Conservation (phyloP, 371 early-diverging fungal species). For the Circinella umbellata region DNA sequence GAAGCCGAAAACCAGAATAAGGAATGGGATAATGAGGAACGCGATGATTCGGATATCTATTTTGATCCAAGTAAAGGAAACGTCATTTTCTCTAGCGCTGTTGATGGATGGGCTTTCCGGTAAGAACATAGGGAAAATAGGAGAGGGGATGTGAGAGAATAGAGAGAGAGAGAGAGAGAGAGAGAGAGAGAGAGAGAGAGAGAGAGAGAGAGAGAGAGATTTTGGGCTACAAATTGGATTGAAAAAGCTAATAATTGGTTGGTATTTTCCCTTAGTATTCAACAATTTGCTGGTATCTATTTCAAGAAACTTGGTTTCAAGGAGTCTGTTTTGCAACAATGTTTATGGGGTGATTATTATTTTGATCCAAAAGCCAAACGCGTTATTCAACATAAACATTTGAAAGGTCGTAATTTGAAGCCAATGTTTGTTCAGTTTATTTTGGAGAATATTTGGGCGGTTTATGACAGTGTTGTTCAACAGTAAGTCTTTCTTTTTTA, state of each 20-base stretch:
- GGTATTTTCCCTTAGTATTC: slow-evolving; percentile 50
- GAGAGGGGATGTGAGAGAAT: too few species aligned
- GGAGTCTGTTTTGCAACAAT: slow-evolving; percentile 71
- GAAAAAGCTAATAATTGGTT: neutral
- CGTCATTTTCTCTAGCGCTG: slow-evolving; percentile 94
- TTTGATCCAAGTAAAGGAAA: slow-evolving; percentile 96
- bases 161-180: too few species aligned
- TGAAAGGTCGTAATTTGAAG: slow-evolving; percentile 82
- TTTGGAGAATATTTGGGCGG: slow-evolving; percentile 94
- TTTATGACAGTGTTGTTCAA: slow-evolving; percentile 85
- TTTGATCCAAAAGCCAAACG: slow-evolving; percentile 94
- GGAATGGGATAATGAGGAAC: slow-evolving; percentile 87
- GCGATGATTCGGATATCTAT: slow-evolving; percentile 91
- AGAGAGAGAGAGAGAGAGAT: too few species aligned
- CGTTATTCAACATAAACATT: slow-evolving; percentile 83
- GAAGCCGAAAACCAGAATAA: slow-evolving; percentile 61
- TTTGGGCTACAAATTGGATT: too few species aligned
- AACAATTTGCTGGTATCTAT: slow-evolving; percentile 92
- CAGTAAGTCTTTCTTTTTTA: slow-evolving; percentile 50
- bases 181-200: too few species aligned
- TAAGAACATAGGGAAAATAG: slow-evolving; percentile 22
- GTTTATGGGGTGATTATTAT: slow-evolving; percentile 97
- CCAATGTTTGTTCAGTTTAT: slow-evolving; percentile 97
- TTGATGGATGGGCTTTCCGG: slow-evolving; percentile 99
- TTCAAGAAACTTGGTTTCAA: slow-evolving; percentile 90